Percentiles rank a stretch among this genome's conserved stretches.
These are phyloP conservation scores for Blastomyces silverae DNA, from an alignment of 2,329 filamentous ascomycete genomes.

Conservation along the genomic window DNA sequence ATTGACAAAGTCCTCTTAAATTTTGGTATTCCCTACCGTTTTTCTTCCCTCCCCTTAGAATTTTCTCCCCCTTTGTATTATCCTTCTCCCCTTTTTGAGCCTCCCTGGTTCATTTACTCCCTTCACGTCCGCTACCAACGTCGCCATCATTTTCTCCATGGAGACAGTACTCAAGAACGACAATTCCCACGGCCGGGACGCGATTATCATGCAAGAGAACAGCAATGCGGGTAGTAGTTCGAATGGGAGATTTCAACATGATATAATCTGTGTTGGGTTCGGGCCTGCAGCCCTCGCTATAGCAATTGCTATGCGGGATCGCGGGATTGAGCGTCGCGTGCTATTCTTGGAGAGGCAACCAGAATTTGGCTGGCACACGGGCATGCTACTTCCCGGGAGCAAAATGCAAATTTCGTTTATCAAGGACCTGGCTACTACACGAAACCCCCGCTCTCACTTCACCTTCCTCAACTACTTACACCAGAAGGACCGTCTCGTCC, in stretches of 20 bases:
- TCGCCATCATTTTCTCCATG: background rate
- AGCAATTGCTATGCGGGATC: conserved; percentile 80
- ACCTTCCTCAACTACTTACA: conserved; percentile 95
- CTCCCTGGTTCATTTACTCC: background rate
- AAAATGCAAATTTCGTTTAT: conserved; percentile 98
- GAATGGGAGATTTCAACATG: conserved; percentile 40
- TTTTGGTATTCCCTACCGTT: background rate
- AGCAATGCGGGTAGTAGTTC: background rate
- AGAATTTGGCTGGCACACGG: conserved; percentile 84
- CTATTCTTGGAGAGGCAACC: conserved; percentile 82
- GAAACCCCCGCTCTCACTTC: conserved; percentile 77
- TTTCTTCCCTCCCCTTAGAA: background rate
- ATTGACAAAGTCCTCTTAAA: background rate
- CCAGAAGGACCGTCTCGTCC: conserved; percentile 68
- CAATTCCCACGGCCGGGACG: background rate
- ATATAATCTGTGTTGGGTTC: conserved; percentile 86
- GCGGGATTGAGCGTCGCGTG: conserved; percentile 63
- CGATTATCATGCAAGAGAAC: background rate
- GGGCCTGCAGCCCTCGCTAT: conserved; percentile 86
- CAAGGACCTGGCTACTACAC: conserved; percentile 86
- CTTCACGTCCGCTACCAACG: background rate
- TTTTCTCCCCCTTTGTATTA: background rate
- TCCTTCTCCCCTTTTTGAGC: background rate
- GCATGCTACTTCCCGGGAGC: conserved; percentile 87
- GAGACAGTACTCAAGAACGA: conserved; percentile 14